Base-by-base conservation (phyloP, 2,329 filamentous ascomycete species). In the Claviceps quebecensis region DNA sequence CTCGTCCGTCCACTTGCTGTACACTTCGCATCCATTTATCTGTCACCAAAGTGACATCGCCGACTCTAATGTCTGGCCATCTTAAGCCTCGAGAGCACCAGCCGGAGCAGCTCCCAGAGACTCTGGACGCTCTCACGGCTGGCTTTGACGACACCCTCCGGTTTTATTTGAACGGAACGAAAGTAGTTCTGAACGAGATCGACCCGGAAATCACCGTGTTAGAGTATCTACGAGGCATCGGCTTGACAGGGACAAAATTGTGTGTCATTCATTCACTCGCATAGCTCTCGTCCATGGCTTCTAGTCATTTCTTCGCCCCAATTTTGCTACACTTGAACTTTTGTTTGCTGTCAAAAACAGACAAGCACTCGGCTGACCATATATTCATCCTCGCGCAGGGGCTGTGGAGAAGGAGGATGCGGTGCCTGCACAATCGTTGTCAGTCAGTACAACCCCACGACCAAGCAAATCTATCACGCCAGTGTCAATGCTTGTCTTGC, bases 401-500 rank as follows among this genome's bases (percentile, higher is more conserved):
- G 93, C 47, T 98, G 93, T 70, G 88, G 88, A 48, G 93, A 98
- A 72, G 93, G 93, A 56, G 93, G 93, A 2, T 98, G 93, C 63
- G 93, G 93, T 60, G 93, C 93, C 56, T 97, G 91, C 64, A 97
- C 91, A 44, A 88, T 97, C 45, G 90, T 98, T 34, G 78, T 98
- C 41, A 95, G 88, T 56, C 90, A 97, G 66, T 84, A 84, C 63
- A 97, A 97, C 63, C 89, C 89, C 1, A 95, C 88, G 3, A 96
- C 90, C 5, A 87, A 87, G 61, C 79, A 86, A 65, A 87, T 97
- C 59, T 97, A 97, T 63, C 91, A 98, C 73, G 93, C 93, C 52
- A 94, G 87, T 50, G 87, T 97, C 54, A 98, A 98, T 65, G 93
- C 93, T 43, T 98, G 93, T 65, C 74, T 98, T 49, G 91, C 93